A percentile compares a stretch with the other conserved stretches of the same genome.
These are phyloP conservation scores for Clavariopsis aquatica DNA, from an alignment of 495 filamentous ascomycete species.

Conservation along the genomic window DNA sequence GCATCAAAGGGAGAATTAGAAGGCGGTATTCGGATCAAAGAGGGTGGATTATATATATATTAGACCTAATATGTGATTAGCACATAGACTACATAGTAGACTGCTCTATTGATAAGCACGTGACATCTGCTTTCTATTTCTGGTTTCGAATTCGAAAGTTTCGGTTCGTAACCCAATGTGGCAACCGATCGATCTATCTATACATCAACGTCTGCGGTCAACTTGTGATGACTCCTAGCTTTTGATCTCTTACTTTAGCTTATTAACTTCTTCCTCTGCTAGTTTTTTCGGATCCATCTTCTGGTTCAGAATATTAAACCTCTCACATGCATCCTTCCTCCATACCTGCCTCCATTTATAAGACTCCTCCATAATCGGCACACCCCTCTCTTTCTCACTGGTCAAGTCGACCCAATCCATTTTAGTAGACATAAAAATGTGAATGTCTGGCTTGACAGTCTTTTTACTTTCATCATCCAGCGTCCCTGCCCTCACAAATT, in stretches of 20 bases:
- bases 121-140: no score
- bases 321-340: background rate
- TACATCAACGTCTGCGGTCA: background rate
- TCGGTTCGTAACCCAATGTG: background rate
- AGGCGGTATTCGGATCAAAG: no score
- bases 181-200: background rate
- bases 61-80: no score
- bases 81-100: no score
- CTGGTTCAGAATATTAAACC: background rate
- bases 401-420: constrained; percentile 9
- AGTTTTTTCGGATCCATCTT: background rate
- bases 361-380: constrained; percentile 3
- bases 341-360: constrained; percentile 1
- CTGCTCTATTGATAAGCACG: no score
- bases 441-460: constrained; percentile 4
- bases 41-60: no score
- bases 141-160: background rate
- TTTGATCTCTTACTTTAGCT: background rate
- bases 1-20: no score
- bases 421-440: constrained; percentile 7
- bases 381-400: constrained; percentile 6
- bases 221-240: background rate
- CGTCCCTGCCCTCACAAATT: constrained; percentile 7
- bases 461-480: constrained; percentile 7
- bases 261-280: constrained; percentile 10